A percentile compares a stretch with the other conserved stretches of the same genome.
These are phyloP conservation scores for Phytophthora pinifolia DNA, from an alignment of 352 stramenopile species.

Conservation along the genomic window DNA sequence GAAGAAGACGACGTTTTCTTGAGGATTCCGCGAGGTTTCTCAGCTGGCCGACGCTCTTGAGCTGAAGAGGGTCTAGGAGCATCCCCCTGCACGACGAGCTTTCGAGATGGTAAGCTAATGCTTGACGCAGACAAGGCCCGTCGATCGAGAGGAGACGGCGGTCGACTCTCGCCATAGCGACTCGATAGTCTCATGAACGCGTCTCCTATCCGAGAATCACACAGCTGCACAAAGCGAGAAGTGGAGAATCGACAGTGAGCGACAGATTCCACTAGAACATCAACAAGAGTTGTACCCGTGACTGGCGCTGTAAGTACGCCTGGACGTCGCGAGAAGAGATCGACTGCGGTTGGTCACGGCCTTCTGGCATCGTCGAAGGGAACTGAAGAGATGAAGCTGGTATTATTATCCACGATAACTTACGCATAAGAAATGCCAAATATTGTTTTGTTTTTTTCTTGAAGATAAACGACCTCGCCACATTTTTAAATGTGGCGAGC, in stretches of 20 bases:
- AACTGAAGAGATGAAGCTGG: not conserved
- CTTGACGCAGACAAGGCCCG: slow-evolving; percentile 12
- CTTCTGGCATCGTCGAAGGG: not conserved
- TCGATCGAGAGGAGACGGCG: not conserved
- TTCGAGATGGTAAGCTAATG: slow-evolving; percentile 6
- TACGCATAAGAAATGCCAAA: too few relatives aligned
- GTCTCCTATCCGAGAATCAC: slow-evolving; percentile 26
- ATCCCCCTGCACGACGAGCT: not conserved
- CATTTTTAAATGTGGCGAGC: too few relatives aligned
- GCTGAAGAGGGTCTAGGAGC: slow-evolving; percentile 21
- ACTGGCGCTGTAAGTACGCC: slow-evolving; percentile 14
- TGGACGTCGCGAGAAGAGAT: slow-evolving; percentile 22
- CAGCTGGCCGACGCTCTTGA: slow-evolving; percentile 1
- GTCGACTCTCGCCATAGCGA: not conserved
- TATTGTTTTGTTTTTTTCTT: not conserved
- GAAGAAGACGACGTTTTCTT: slow-evolving; percentile 18
- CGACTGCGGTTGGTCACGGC: not conserved
- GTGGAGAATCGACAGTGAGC: too few relatives aligned
- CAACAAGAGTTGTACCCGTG: slow-evolving; percentile 9
- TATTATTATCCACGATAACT: slow-evolving; percentile 8
- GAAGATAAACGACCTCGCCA: not conserved
- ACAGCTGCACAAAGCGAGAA: slow-evolving; percentile 11
- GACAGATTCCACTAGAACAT: too few relatives aligned
- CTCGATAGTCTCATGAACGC: slow-evolving; percentile 19
- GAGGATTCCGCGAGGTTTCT: slow-evolving; percentile 18